Evolutionary conservation across 2,329 filamentous ascomycete genomes (phyloP).

Genomic region (Penicillium hordei): DNA sequence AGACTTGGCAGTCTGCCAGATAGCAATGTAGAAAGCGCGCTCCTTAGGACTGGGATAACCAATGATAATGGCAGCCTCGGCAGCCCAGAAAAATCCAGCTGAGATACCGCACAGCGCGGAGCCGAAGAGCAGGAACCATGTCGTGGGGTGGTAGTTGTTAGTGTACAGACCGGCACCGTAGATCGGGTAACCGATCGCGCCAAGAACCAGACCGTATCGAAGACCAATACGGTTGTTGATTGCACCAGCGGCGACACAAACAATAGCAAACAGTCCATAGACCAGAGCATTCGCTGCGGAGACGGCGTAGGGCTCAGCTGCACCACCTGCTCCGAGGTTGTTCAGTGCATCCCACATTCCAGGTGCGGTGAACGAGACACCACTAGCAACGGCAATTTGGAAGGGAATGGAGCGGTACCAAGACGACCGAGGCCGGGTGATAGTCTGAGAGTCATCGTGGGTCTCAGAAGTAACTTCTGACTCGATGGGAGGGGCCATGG

Average conservation of each 20-base stretch:
- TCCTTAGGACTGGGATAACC: constrained; percentile 39
- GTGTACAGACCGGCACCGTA: constrained; percentile 51
- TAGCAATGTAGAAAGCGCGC: constrained; percentile 26
- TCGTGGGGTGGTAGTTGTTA: constrained; percentile 52
- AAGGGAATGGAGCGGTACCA: constrained; percentile 27
- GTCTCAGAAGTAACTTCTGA: constrained; percentile 5
- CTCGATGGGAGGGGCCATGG: constrained; percentile 2
- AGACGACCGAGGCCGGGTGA: constrained; percentile 8
- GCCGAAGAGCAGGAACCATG: constrained; percentile 52
- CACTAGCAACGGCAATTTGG: constrained; percentile 25
- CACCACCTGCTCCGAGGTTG: constrained; percentile 52
- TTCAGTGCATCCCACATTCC: constrained; percentile 57
- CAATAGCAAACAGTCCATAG: constrained; percentile 49
- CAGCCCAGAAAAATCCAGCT: constrained; percentile 52
- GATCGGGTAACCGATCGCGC: constrained; percentile 49
- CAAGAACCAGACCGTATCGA: constrained; percentile 40
- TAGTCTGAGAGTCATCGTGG: neutral
- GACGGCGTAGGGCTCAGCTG: constrained; percentile 52
- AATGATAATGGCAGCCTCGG: constrained; percentile 50
- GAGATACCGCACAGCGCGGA: constrained; percentile 48
- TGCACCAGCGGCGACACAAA: constrained; percentile 50
- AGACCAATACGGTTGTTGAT: constrained; percentile 52
- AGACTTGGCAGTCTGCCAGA: constrained; percentile 29
- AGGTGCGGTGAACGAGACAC: constrained; percentile 28
- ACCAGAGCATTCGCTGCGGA: constrained; percentile 53